These are phyloP conservation scores for Fragosphaeria purpurea DNA, from an alignment of 2,329 filamentous ascomycete species.

Conservation along the genomic window DNA sequence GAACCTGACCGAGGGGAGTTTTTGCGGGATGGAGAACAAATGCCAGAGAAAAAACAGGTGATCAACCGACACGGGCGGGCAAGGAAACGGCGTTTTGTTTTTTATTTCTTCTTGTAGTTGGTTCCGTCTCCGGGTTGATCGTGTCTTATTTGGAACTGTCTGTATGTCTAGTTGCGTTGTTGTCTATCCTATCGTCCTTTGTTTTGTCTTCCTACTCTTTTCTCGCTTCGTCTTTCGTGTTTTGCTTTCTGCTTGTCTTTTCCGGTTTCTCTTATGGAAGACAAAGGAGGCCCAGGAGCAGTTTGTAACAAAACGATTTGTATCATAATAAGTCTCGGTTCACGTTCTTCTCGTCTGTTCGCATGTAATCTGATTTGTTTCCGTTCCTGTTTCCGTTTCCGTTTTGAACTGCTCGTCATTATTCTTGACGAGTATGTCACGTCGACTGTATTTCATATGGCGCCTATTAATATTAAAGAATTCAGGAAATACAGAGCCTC, in stretches of 20 bases:
- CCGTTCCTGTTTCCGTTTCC: no score
- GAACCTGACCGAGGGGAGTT: no score
- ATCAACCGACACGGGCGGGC: neutral
- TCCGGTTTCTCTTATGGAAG: neutral
- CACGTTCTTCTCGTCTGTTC: no score
- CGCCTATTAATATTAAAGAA: no score
- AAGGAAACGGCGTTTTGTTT: constrained; percentile 9
- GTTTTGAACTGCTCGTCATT: no score
- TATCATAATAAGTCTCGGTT: neutral
- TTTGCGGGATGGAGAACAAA: no score
- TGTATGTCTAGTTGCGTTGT: no score
- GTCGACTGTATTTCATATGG: no score
- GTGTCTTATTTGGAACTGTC: neutral
- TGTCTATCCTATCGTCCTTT: neutral
- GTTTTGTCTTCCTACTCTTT: neutral
- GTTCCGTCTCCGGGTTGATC: neutral
- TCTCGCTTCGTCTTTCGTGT: neutral
- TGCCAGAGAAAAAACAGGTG: no score
- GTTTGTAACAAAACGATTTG: neutral
- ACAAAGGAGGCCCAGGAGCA: neutral
- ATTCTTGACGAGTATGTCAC: no score
- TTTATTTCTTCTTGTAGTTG: constrained; percentile 5
- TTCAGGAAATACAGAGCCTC: no score
- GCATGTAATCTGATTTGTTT: no score
- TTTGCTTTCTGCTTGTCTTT: neutral